Conservation (phyloP, 345 rosid species). For the Odontarrhena argentea region DNA sequence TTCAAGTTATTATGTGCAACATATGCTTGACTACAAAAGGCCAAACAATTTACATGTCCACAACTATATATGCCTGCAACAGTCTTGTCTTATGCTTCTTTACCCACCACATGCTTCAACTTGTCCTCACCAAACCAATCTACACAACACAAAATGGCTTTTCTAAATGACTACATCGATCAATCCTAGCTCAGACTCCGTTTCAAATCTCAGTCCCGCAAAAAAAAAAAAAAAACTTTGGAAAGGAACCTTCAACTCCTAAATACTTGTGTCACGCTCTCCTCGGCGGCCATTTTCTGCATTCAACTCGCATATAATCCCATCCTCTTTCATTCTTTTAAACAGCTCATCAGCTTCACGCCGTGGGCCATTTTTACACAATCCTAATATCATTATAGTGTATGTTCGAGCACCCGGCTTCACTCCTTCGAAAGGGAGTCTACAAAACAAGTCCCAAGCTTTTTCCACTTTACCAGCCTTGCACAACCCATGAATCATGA, state of each 20-base stretch:
- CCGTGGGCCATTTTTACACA: slow-evolving; percentile 36
- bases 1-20: too few species aligned
- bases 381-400: slow-evolving; percentile 37
- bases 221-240: not conserved
- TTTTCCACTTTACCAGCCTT: not conserved
- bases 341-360: slow-evolving; percentile 39
- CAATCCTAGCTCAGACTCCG: not conserved
- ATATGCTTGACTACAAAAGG: too few species aligned
- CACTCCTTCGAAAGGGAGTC: slow-evolving; percentile 1
- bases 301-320: slow-evolving; percentile 10
- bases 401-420: slow-evolving; percentile 41
- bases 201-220: not conserved
- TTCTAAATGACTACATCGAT: not conserved
- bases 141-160: not conserved
- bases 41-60: not conserved
- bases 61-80: not conserved
- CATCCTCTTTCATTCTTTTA: slow-evolving; percentile 35
- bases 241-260: not conserved
- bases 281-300: slow-evolving; percentile 1
- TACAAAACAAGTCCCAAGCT: slow-evolving; percentile 27
- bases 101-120: too few species aligned
- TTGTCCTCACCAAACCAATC: slow-evolving; percentile 8
- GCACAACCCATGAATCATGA: slow-evolving; percentile 31
- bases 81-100: not conserved
- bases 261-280: not conserved